Percentiles rank a stretch among this genome's conserved stretches.
Evolutionary conservation across 2,329 filamentous ascomycete species (phyloP).

Genomic region (Pseudogymnoascus sp.): DNA sequence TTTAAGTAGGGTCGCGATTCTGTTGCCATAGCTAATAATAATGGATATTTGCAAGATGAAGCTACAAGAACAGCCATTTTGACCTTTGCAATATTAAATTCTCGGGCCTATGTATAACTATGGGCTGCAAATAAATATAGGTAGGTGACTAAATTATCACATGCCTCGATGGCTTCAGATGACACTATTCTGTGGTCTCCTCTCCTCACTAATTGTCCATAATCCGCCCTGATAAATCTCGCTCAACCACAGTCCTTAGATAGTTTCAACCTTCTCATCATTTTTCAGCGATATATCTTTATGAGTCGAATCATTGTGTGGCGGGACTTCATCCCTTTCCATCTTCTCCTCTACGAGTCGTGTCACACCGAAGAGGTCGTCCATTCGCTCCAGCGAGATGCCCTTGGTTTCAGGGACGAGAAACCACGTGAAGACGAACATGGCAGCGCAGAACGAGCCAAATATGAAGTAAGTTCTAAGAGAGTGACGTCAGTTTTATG

Average conservation of each 20-base stretch:
- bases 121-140: neutral
- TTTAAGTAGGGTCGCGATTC: neutral
- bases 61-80: neutral
- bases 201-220: neutral
- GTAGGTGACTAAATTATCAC: neutral
- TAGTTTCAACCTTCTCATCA: neutral
- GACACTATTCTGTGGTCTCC: neutral
- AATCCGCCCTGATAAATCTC: neutral
- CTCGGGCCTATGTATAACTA: neutral
- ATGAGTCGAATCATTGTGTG: neutral
- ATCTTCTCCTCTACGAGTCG: conserved; percentile 8
- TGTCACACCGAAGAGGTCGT: conserved; percentile 24
- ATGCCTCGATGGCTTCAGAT: neutral
- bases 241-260: neutral
- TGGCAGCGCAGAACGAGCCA: conserved; percentile 47
- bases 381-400: conserved; percentile 29
- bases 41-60: neutral
- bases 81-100: neutral
- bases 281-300: neutral
- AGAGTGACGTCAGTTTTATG: neutral
- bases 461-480: conserved; percentile 45
- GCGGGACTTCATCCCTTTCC: neutral
- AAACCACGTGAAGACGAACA: conserved; percentile 30
- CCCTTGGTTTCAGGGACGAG: conserved; percentile 49
- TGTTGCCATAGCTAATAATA: neutral